Evolutionary conservation across 1,284 basidiomycete genomes (phyloP).

Genomic region (Trametes sp.): DNA sequence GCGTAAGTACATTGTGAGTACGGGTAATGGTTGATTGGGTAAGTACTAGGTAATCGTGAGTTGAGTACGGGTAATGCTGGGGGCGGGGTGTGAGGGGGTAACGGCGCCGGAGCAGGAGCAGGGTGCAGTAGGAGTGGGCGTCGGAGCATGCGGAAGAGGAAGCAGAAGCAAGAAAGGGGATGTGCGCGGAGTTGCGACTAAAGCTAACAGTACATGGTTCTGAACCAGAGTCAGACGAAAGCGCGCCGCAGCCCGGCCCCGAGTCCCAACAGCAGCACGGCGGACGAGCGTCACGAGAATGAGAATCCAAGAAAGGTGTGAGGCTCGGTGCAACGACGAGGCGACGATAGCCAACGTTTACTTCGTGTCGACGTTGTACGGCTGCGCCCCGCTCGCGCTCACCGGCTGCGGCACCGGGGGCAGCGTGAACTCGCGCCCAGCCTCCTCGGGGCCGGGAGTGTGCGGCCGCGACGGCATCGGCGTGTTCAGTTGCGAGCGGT

Average conservation of each 20-base stretch:
- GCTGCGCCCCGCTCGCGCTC: constrained; percentile 11
- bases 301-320: constrained; percentile 2
- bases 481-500: constrained; percentile 75
- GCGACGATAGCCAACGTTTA: neutral
- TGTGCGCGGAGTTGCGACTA: neutral
- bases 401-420: neutral
- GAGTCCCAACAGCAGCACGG: constrained; percentile 5
- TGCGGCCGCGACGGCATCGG: constrained; percentile 68
- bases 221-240: neutral
- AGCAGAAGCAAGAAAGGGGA: neutral
- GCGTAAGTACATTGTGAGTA: constrained; percentile 22
- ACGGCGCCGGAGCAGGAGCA: neutral
- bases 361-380: constrained; percentile 28
- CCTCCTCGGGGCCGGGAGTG: constrained; percentile 55
- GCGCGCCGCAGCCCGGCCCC: constrained; percentile 7
- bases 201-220: constrained; percentile 8
- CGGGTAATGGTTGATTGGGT: constrained; percentile 8
- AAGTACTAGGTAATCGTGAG: constrained; percentile 3
- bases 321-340: neutral
- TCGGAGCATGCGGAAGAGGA: neutral
- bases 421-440: constrained; percentile 12
- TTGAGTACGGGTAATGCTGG: neutral
- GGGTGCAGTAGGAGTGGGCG: neutral
- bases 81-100: neutral
- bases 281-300: constrained; percentile 5